These are phyloP conservation scores for Penicillium sp. DNA, from an alignment of 2,329 filamentous ascomycete species.

Conservation along the genomic window DNA sequence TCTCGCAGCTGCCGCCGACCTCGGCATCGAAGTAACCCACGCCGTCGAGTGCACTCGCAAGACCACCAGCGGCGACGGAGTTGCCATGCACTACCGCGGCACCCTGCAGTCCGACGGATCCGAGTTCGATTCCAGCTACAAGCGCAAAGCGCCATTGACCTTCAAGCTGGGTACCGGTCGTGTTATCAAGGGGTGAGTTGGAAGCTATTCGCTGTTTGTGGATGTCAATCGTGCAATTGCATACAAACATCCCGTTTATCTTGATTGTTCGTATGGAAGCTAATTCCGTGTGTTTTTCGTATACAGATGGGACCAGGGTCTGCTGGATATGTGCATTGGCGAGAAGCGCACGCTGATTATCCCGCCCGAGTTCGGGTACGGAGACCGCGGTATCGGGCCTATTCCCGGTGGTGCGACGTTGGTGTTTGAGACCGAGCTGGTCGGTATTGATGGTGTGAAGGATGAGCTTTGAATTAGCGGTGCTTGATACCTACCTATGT, in stretches of 20 bases:
- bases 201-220: constrained; percentile 2
- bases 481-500: neutral
- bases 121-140: constrained; percentile 82
- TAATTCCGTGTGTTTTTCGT: constrained; percentile 3
- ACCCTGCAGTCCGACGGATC: constrained; percentile 70
- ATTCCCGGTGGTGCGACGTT: constrained; percentile 81
- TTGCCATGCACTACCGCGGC: constrained; percentile 85
- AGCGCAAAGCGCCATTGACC: constrained; percentile 69
- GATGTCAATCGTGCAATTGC: neutral
- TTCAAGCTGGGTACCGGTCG: constrained; percentile 77
- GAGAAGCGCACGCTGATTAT: constrained; percentile 90
- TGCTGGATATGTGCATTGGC: constrained; percentile 91
- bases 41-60: constrained; percentile 77
- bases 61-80: constrained; percentile 70
- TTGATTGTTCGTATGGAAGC: neutral
- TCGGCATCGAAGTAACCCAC: constrained; percentile 74
- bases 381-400: constrained; percentile 69
- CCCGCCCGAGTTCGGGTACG: constrained; percentile 82
- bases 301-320: constrained; percentile 78
- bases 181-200: constrained; percentile 80
- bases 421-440: constrained; percentile 87
- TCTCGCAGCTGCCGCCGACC: constrained; percentile 49
- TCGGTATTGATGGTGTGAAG: constrained; percentile 75
- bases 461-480: constrained; percentile 40
- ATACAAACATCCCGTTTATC: neutral